phyloP scores from a whole-genome alignment of 1,139 yeast genomes.

The Wickerhamiella infanticola region DNA sequence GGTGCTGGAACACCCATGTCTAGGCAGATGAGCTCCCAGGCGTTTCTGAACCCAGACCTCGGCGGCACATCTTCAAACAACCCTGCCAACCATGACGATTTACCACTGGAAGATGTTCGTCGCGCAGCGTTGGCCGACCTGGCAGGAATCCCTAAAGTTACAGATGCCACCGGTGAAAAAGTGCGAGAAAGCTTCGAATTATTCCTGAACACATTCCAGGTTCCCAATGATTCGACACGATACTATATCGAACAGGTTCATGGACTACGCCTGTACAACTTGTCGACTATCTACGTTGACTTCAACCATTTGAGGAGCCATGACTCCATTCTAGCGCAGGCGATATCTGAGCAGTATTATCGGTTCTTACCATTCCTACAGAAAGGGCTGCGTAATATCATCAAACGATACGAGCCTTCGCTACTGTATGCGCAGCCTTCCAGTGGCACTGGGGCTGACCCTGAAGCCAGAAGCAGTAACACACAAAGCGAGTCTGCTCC shows the following conservation, averaged over 20 bases:
- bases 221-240: constrained; percentile 34
- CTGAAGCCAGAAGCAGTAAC: neutral
- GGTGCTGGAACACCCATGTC: neutral
- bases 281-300: constrained; percentile 70
- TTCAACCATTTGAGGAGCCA: constrained; percentile 60
- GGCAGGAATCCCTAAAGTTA: constrained; percentile 57
- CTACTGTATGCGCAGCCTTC: constrained; percentile 30
- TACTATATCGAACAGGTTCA: constrained; percentile 68
- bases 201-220: constrained; percentile 42
- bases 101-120: constrained; percentile 9
- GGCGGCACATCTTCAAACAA: neutral
- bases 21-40: neutral
- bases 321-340: constrained; percentile 54
- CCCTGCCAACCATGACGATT: neutral
- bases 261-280: constrained; percentile 62
- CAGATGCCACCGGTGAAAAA: constrained; percentile 84
- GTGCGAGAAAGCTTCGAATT: constrained; percentile 83
- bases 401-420: constrained; percentile 64
- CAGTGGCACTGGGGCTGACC: constrained; percentile 5
- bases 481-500: constrained; percentile 14
- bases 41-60: neutral
- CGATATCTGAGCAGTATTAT: constrained; percentile 71
- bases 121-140: constrained; percentile 10
- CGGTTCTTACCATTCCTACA: constrained; percentile 78
- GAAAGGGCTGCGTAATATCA: constrained; percentile 55